Conservation (phyloP, 1,284 basidiomycete species). For the Austroboletus novae-zelandiae region DNA sequence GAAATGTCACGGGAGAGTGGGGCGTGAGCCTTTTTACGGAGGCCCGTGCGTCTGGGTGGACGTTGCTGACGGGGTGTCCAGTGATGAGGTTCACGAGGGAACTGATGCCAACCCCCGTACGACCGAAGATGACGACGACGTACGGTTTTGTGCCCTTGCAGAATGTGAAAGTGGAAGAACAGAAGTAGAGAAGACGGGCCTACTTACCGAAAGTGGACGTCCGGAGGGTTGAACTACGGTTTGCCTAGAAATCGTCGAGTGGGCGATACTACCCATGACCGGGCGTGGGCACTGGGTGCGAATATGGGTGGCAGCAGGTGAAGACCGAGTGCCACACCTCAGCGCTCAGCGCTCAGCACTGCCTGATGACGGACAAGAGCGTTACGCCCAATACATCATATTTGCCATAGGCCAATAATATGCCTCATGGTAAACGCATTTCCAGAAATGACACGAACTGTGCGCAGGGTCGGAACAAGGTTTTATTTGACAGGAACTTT, state of each 20-base stretch:
- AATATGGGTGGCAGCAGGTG: not conserved
- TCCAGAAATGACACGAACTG: not conserved
- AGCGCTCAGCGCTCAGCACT: too few relatives aligned
- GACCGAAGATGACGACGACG: conserved; percentile 27
- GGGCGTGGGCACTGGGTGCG: not conserved
- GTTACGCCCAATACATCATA: too few relatives aligned
- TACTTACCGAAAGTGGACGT: conserved; percentile 3
- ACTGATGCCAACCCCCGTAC: conserved; percentile 26
- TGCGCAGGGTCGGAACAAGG: not conserved
- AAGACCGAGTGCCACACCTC: too few relatives aligned
- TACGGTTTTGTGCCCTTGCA: conserved; percentile 10
- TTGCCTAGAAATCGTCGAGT: not conserved
- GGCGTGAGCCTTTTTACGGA: not conserved
- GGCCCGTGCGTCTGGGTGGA: conserved; percentile 10
- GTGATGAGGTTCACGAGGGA: conserved; percentile 27
- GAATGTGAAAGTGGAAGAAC: not conserved
- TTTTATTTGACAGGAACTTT: conserved; percentile 8
- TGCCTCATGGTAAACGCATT: conserved; percentile 20
- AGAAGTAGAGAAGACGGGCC: not conserved
- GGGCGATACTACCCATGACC: conserved; percentile 7
- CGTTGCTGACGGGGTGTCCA: conserved; percentile 15
- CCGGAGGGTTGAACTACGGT: not conserved
- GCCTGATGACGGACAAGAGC: not conserved
- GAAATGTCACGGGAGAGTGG: not conserved
- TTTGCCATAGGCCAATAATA: not conserved